These are phyloP conservation scores for Climacium dendroides DNA, from an alignment of 225 moss, liverwort and hornwort species.

Conservation along the genomic window DNA sequence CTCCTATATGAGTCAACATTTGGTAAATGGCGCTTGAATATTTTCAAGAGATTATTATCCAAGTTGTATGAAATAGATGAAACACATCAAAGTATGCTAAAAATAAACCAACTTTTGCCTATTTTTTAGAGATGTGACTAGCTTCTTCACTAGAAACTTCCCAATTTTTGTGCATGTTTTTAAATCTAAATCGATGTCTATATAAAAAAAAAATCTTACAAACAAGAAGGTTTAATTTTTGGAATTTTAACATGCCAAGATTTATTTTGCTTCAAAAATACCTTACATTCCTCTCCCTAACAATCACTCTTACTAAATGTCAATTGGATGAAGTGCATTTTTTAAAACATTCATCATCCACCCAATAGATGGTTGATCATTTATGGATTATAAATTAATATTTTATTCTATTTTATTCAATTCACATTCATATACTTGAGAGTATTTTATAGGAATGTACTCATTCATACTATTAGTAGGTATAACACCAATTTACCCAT, in stretches of 20 bases:
- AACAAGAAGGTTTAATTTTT: not conserved
- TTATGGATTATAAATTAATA: not conserved
- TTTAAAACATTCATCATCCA: not conserved
- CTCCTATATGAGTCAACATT: accelerated
- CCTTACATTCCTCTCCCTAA: accelerated
- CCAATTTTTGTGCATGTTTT: not conserved
- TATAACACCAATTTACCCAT: not conserved
- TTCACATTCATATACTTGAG: not conserved
- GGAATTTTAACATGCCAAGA: not conserved
- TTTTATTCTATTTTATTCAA: not conserved
- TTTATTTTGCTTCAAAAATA: accelerated
- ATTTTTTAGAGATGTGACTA: no score
- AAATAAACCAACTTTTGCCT: not conserved
- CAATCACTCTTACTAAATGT: accelerated
- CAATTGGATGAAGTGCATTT: not conserved
- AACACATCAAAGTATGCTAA: accelerated
- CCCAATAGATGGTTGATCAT: not conserved
- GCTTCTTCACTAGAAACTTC: not conserved
- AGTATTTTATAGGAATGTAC: not conserved
- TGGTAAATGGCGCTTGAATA: accelerated
- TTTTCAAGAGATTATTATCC: not conserved
- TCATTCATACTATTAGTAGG: not conserved
- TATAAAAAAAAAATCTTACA: not conserved
- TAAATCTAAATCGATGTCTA: not conserved
- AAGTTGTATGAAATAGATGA: not conserved